phyloP scores from a whole-genome alignment of 306 rosid genomes.

The Trichosanthes cucumerina region DNA sequence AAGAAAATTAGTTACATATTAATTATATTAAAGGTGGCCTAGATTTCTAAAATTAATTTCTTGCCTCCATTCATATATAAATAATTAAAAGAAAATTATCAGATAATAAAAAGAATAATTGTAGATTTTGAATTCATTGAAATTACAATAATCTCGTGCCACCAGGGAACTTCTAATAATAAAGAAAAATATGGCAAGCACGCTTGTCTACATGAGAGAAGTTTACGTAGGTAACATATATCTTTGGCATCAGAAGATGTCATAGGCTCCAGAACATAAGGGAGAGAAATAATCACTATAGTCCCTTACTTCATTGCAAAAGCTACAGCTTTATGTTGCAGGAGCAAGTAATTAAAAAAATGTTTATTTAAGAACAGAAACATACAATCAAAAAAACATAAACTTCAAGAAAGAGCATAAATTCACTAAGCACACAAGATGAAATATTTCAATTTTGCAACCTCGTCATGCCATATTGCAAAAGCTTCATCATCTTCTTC shows the following conservation, averaged over 20 bases:
- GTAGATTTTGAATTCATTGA: neutral
- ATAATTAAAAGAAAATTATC: neutral
- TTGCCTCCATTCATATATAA: neutral
- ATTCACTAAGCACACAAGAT: neutral
- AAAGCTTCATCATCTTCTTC: slow-evolving; percentile 77
- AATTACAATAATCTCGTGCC: neutral
- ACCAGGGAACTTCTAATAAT: neutral
- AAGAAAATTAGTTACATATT: slow-evolving; percentile 3
- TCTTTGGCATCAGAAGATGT: neutral
- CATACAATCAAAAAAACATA: neutral
- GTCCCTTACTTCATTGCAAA: neutral
- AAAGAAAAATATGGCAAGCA: neutral
- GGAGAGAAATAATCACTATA: neutral
- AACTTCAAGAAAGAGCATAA: neutral
- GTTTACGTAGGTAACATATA: neutral
- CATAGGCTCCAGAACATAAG: neutral
- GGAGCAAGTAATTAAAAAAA: neutral
- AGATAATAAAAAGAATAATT: neutral
- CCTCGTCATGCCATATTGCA: slow-evolving; percentile 68
- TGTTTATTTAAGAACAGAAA: neutral
- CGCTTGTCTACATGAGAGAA: neutral
- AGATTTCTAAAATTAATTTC: neutral
- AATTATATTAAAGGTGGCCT: neutral
- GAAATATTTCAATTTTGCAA: slow-evolving; percentile 10
- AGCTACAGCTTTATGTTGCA: neutral